Evolutionary conservation across 768 basidiomycete species (phyloP).

Genomic region (Galerina marginata): DNA sequence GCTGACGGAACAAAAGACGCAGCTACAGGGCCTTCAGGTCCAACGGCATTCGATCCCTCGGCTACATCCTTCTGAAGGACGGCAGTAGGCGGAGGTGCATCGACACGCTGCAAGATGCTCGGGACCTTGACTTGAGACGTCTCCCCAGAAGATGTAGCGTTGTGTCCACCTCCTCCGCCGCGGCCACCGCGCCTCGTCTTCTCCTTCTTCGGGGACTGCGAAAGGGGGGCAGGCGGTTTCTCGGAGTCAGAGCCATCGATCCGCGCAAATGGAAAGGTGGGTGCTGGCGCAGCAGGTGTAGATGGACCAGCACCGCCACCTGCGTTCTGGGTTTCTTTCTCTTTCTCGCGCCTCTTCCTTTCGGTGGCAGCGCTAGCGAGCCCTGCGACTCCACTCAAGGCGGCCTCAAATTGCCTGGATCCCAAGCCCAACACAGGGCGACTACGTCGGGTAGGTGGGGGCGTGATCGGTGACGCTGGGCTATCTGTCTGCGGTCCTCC

Average conservation of each 20-base stretch:
- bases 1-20: neutral
- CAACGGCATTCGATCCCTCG: neutral
- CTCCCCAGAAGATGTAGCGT: constrained; percentile 10
- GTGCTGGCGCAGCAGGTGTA: constrained; percentile 7
- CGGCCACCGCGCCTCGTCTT: constrained; percentile 26
- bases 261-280: constrained; percentile 10
- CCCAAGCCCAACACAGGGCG: constrained; percentile 69
- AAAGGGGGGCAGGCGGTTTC: constrained; percentile 13
- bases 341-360: constrained; percentile 32
- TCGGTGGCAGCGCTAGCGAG: constrained; percentile 36
- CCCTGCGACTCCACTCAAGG: constrained; percentile 67
- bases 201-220: constrained; percentile 27
- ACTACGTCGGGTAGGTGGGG: constrained; percentile 42
- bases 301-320: constrained; percentile 3
- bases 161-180: constrained; percentile 9
- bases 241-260: constrained; percentile 23
- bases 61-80: constrained; percentile 9
- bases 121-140: constrained; percentile 30
- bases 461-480: constrained; percentile 18
- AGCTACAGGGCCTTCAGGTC: neutral
- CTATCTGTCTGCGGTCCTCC: constrained; percentile 10
- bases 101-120: constrained; percentile 36
- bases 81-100: constrained; percentile 16
- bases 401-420: constrained; percentile 75
- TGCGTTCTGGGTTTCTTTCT: constrained; percentile 29